phyloP scores from a whole-genome alignment of 176 grass and related monocot genomes.

The Triticum timopheevii region DNA sequence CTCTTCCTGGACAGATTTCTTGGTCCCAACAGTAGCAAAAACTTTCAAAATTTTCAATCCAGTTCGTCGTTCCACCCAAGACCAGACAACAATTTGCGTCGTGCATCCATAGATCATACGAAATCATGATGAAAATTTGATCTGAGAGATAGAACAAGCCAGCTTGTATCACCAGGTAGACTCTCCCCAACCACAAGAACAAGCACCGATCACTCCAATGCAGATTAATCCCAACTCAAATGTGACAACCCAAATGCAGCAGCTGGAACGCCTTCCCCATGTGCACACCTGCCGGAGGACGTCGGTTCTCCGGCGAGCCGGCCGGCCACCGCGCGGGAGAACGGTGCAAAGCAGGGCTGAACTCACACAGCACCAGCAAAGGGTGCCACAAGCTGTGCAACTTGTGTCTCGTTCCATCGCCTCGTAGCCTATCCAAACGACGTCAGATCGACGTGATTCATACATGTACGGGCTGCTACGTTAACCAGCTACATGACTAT shows the following conservation, averaged over 20 bases:
- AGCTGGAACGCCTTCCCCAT: neutral
- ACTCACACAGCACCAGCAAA: slow-evolving; percentile 28
- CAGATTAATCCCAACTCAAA: neutral
- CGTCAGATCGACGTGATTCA: neutral
- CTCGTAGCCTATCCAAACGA: slow-evolving; percentile 15
- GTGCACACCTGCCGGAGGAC: neutral
- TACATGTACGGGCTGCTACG: neutral
- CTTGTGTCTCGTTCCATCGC: neutral
- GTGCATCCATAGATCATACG: neutral
- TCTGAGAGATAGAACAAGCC: neutral
- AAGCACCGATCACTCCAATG: neutral
- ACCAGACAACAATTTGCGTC: neutral
- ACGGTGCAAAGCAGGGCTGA: neutral
- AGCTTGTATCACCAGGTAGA: neutral
- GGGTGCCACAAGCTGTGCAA: slow-evolving; percentile 38
- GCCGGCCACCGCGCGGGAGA: neutral
- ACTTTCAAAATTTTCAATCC: neutral
- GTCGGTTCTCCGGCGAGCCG: slow-evolving; percentile 17
- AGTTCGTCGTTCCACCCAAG: neutral
- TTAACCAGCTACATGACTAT: neutral
- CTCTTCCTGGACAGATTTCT: slow-evolving; percentile 4
- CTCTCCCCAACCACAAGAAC: slow-evolving; percentile 17
- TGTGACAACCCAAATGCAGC: slow-evolving; percentile 28
- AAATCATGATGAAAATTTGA: neutral
- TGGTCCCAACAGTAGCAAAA: neutral